Evolutionary conservation across 2,329 filamentous ascomycete species (phyloP).

Genomic region (Dissoconium aciculare): DNA sequence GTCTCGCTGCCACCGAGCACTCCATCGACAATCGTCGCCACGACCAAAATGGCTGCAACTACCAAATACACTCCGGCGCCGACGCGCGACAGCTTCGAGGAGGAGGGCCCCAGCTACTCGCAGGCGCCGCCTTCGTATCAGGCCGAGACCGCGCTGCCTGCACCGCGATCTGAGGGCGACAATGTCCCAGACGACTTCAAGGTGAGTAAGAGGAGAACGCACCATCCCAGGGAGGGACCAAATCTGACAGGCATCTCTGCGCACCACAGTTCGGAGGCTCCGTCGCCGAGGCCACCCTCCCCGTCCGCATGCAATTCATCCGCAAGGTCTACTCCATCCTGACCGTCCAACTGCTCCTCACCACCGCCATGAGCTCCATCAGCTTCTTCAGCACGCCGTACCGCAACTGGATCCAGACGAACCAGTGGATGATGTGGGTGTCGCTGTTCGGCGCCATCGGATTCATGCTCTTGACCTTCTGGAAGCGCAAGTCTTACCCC

Average conservation of each 20-base stretch:
- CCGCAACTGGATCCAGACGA: constrained; percentile 70
- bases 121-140: constrained; percentile 76
- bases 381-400: constrained; percentile 75
- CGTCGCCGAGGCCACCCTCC: constrained; percentile 82
- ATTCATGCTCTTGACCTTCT: constrained; percentile 79
- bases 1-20: too few species aligned
- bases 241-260: not conserved
- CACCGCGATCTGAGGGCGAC: constrained; percentile 65
- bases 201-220: constrained; percentile 31
- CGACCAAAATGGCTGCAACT: constrained; percentile 52
- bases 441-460: constrained; percentile 72
- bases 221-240: constrained; percentile 1
- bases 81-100: constrained; percentile 73
- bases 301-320: constrained; percentile 68
- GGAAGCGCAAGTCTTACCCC: constrained; percentile 53
- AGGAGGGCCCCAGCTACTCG: constrained; percentile 53
- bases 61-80: constrained; percentile 73
- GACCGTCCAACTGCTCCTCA: constrained; percentile 83
- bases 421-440: constrained; percentile 71
- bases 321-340: constrained; percentile 92
- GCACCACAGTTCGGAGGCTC: constrained; percentile 64
- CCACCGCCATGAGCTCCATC: constrained; percentile 62
- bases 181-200: constrained; percentile 97
- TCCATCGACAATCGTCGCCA: too few species aligned
- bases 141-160: constrained; percentile 44